Base-by-base conservation (phyloP, 2,329 filamentous ascomycete genomes). In the Keithomyces neogunnii region DNA sequence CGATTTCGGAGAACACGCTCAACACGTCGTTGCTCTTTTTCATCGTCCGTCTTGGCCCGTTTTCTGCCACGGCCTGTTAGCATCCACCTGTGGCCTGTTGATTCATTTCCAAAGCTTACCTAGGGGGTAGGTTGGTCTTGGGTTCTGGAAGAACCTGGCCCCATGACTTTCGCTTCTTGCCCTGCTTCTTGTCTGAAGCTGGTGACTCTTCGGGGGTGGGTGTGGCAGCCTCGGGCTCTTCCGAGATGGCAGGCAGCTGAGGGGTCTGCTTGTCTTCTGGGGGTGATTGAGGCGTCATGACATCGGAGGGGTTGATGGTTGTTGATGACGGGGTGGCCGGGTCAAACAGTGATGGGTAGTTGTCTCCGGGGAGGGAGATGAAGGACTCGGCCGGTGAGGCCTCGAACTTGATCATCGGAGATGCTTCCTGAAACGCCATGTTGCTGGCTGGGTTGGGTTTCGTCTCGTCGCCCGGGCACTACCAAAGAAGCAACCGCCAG, bases 101-200 rank as follows among this genome's bases (percentile, higher is more conserved):
- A 5, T 4, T 29, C 8, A 5, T 30, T 10, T 30, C 10, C 28
- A 1, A 44, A 5, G 29, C 74, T 64, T 81, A 88, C 86, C 91
- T 85, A 39, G 92, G 92, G 55, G 92, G 92, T 6, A 97, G 82
- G 65, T 92, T 95, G 33, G 93, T 97, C 80, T 96, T 97, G 43
- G 93, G 93, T 65, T 95, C 89, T 19, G 93, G 93, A 40, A 97
- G 83, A 67, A 95, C 89, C 71, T 99, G 93, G 47, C 93, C 93
- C 93, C 93, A 99, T 47, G 93, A 97, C 74, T 97, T 99, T 63
- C 93, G 80, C 82, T 96, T 96, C 82, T 96, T 96, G 36, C 78
- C 73, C 1, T 80, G 77, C 74, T 89, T 93, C 77, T 88, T 89
- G 45, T 85, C 80, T 0, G 62, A 53, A 1, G 60, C 51, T 5